Evolutionary conservation across 2,329 filamentous ascomycete species (phyloP), one percentile per base, ranked within the genome.

Genomic region (Colletotrichum lentis): DNA sequence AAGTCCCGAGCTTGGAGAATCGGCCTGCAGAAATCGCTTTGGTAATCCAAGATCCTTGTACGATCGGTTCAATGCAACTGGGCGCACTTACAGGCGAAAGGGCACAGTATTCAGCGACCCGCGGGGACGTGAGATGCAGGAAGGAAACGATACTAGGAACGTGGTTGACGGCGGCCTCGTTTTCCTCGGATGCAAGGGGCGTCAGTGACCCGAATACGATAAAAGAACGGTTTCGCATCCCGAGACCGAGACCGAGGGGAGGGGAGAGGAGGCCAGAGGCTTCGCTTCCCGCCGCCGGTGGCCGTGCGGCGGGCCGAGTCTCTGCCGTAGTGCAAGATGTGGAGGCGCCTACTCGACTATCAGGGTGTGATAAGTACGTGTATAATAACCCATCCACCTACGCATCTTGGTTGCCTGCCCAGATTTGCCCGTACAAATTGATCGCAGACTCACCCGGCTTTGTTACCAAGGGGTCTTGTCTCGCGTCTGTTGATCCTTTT

Each of bases 101-200:
- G 57, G 37, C 49, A 31, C 31, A 66, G 62, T 27, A 62, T 44
- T 35, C 43, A 39, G 52, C 52, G 50, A 43, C 41, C 37, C 60
- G 41, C 35, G 37, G 37, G 44, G 47, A 54, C 31, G 47, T 49
- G 55, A 64, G 56, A 47, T 59, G 65, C 54, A 60, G 65, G 62
- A 54, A 67, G 54, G 60, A 69, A 57, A 61, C 55, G 44, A 55
- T 35, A 52, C 62, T 37, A 20, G 55, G 50, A 31, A 52, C 37
- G 62, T 65, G 62, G 66, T 69, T 69, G 66, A 56, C 66, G 55
- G 66, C 55, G 35, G 14, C 35, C 66, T 69, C 66, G 66, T 66
- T 69, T 65, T 66, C 61, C 55, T 69, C 62, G 66, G 66, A 69
- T 66, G 56, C 62, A 65, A 39, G 24, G 22, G 41, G 24, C 35